Percentiles rank a stretch among this genome's conserved stretches.
These are phyloP conservation scores for Cinnamomum chago DNA, from an alignment of 164 flowering plant species.

Conservation along the genomic window DNA sequence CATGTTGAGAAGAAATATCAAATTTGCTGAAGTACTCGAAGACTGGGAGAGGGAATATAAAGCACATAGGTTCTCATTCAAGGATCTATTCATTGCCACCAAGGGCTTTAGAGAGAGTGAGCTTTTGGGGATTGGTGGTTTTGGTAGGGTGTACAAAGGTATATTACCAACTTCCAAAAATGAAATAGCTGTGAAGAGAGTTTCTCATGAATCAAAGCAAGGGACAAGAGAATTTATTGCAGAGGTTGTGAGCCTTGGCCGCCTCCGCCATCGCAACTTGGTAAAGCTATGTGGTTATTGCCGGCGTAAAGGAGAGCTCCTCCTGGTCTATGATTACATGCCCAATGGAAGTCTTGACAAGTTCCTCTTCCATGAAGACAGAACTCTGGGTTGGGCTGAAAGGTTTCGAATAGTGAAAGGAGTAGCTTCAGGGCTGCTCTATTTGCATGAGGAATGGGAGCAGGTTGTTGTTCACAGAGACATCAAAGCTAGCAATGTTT, in stretches of 20 bases:
- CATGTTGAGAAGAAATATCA: constrained; percentile 4
- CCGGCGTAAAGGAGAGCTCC: constrained; percentile 13
- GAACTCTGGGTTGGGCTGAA: constrained; percentile 9
- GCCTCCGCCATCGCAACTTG: constrained; percentile 16
- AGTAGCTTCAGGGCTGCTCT: constrained; percentile 11
- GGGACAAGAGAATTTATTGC: constrained; percentile 20
- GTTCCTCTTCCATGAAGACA: not conserved
- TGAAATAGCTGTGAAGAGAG: constrained; percentile 17
- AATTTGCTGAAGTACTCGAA: constrained; percentile 11
- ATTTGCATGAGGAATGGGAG: constrained; percentile 15
- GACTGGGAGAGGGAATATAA: constrained; percentile 11
- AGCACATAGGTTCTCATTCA: constrained; percentile 13
- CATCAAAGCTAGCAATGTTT: constrained; percentile 17
- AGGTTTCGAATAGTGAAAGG: constrained; percentile 15
- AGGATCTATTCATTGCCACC: constrained; percentile 9
- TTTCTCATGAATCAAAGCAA: constrained; percentile 21
- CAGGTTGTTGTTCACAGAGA: constrained; percentile 18
- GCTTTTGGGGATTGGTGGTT: constrained; percentile 13
- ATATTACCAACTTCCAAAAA: not conserved
- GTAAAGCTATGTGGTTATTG: constrained; percentile 13
- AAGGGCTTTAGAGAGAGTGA: constrained; percentile 14
- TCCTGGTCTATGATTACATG: constrained; percentile 19
- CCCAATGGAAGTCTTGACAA: constrained; percentile 19
- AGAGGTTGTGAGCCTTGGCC: constrained; percentile 17
- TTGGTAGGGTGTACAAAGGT: constrained; percentile 20